These are phyloP conservation scores for Postia placenta DNA, from an alignment of 768 basidiomycete species.

Conservation along the genomic window DNA sequence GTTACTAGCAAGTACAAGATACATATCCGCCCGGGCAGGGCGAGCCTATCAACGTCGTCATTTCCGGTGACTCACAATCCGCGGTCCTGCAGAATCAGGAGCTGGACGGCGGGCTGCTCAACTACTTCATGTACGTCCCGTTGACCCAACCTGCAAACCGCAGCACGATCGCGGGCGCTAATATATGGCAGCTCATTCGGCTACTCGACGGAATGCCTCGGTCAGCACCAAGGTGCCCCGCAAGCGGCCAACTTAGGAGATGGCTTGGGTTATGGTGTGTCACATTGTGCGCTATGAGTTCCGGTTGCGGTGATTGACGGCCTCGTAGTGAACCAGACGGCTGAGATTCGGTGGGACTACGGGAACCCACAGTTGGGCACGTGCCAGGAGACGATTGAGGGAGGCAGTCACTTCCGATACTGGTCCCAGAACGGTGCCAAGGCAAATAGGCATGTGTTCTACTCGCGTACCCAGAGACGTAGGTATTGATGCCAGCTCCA, in stretches of 20 bases:
- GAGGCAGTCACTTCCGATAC: slow-evolving; percentile 86
- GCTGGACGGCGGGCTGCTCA: slow-evolving; percentile 66
- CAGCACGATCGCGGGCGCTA: background rate
- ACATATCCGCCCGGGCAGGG: slow-evolving; percentile 58
- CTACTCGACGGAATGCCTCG: slow-evolving; percentile 76
- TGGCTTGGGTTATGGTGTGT: slow-evolving; percentile 65
- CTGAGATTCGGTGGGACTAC: slow-evolving; percentile 83
- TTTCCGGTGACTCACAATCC: slow-evolving; percentile 70
- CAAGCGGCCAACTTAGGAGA: slow-evolving; percentile 83
- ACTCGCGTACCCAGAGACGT: background rate
- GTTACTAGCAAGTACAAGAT: background rate
- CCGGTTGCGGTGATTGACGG: background rate
- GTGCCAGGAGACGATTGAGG: slow-evolving; percentile 79
- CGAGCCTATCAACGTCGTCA: slow-evolving; percentile 81
- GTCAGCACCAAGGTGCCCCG: slow-evolving; percentile 63
- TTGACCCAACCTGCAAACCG: background rate
- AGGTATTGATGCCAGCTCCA: slow-evolving; percentile 16
- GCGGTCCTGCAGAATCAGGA: slow-evolving; percentile 57
- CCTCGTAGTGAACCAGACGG: slow-evolving; percentile 66
- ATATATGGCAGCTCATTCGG: slow-evolving; percentile 52
- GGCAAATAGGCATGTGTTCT: slow-evolving; percentile 46
- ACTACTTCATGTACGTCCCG: slow-evolving; percentile 69
- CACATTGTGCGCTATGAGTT: background rate
- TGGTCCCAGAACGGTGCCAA: slow-evolving; percentile 72
- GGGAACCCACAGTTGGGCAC: slow-evolving; percentile 76